Evolutionary conservation across 352 stramenopile species (phyloP).

Genomic region (Pythium dissotocum): DNA sequence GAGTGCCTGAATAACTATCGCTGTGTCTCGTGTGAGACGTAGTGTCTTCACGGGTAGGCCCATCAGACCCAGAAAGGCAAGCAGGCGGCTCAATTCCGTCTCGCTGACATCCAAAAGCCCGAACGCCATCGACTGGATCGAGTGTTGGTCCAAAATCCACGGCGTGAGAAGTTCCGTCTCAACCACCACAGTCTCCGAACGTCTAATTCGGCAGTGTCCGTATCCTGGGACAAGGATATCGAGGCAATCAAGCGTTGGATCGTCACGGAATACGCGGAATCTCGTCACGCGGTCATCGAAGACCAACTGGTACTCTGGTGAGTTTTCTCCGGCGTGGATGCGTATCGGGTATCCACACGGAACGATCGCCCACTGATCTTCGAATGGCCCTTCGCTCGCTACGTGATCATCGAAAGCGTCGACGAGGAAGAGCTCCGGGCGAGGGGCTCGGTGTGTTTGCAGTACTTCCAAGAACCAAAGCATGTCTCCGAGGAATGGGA

Average conservation of each 20-base stretch:
- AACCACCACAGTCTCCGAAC: neutral
- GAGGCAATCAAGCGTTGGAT: neutral
- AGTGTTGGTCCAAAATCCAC: constrained; percentile 5
- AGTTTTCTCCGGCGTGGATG: no score
- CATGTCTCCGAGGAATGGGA: no score
- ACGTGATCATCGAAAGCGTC: neutral
- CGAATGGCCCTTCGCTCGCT: no score
- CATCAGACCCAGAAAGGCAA: neutral
- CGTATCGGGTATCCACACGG: neutral
- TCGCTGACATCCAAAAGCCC: neutral
- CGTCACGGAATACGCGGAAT: constrained; percentile 4
- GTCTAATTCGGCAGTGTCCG: constrained; percentile 1
- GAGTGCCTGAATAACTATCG: no score
- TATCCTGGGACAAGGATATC: constrained; percentile 7
- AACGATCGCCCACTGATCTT: neutral
- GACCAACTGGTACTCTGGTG: neutral
- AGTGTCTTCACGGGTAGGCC: no score
- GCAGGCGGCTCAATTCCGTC: neutral
- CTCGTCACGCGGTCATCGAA: neutral
- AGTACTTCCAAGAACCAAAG: no score
- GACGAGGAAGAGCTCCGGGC: neutral
- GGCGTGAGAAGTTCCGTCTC: neutral
- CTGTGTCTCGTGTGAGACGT: neutral
- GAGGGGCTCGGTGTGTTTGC: neutral
- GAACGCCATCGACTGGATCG: neutral